Percentiles rank a stretch among this genome's conserved stretches.
phyloP scores from a whole-genome alignment of 2,329 filamentous ascomycete genomes.

The Botrytis byssoidea region DNA sequence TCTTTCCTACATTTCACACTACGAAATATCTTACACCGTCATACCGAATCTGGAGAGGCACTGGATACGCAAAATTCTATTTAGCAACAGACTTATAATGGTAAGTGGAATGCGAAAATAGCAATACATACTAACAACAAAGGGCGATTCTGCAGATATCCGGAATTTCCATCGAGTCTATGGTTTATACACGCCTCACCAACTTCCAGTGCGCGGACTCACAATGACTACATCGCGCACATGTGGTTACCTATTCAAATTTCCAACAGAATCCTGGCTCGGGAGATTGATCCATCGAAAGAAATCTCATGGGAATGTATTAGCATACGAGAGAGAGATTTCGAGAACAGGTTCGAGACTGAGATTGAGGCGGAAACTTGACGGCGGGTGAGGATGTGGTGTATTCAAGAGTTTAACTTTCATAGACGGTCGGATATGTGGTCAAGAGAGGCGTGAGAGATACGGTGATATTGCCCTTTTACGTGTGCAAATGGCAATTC shows the following conservation, averaged over 20 bases:
- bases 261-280: fast-evolving
- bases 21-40: fast-evolving
- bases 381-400: fast-evolving
- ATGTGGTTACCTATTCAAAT: background rate
- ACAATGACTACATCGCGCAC: background rate
- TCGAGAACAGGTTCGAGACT: too few relatives aligned
- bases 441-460: background rate
- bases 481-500: fast-evolving
- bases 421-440: fast-evolving
- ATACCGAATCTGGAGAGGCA: fast-evolving
- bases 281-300: fast-evolving
- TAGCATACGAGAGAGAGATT: background rate
- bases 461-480: background rate
- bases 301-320: background rate
- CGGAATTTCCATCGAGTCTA: background rate
- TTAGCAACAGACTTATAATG: fast-evolving
- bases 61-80: fast-evolving
- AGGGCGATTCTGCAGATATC: too few relatives aligned
- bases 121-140: fast-evolving
- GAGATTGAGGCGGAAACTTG: background rate
- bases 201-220: background rate
- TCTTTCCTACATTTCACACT: background rate
- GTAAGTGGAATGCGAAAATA: background rate
- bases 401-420: fast-evolving
- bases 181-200: background rate